Base-by-base conservation (phyloP, 176 grass and related monocot genomes). In the Puccinellia tenuiflora region DNA sequence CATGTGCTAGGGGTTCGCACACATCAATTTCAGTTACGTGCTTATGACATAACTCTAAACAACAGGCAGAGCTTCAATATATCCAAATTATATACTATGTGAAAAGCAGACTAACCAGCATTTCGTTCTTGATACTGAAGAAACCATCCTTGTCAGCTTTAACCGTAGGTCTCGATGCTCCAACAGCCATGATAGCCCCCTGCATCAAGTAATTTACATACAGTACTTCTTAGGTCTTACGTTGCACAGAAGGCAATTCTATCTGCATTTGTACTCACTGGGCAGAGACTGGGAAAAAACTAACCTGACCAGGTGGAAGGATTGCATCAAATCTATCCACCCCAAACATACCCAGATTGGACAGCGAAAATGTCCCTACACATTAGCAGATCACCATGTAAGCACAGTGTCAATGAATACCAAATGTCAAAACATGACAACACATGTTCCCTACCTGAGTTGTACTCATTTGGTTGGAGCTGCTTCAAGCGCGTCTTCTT, bases 181-280 rank as follows among this genome's bases (percentile, higher is more conserved):
- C 96, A 65, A 99, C 89, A 83, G 96, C 93, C 96, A 99, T 99
- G 45, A 99, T 99, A 83, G 91, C 96, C 47, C 96, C 96, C 96
- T 99, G 80, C 17, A 79, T 54, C 22, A 8, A 88, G 63, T 3
- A n/a, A 82, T 78, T 63, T 43, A 70, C 9, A 77, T 54, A 68
- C 6, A 85, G 55, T 28, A 47, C 54, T 77, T 54, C 31, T 33
- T 39, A 46, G 7, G 64, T 69, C 39, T 55, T 31, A 45, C 29
- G 17, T 64, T 56, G 43, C 55, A 26, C 65, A 72, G 63, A 93
- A 50, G 37, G 37, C 13, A 66, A 85, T 73, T 52, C 0, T 55
- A 87, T 38, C 20, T 53, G n/a, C 9, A 56, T 18, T 42, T 21
- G 62, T 84, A 78, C 33, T 52, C 10, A 70, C 20, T 25, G 65